phyloP scores from a whole-genome alignment of 495 filamentous ascomycete species.

The Neurospora pannonica region DNA sequence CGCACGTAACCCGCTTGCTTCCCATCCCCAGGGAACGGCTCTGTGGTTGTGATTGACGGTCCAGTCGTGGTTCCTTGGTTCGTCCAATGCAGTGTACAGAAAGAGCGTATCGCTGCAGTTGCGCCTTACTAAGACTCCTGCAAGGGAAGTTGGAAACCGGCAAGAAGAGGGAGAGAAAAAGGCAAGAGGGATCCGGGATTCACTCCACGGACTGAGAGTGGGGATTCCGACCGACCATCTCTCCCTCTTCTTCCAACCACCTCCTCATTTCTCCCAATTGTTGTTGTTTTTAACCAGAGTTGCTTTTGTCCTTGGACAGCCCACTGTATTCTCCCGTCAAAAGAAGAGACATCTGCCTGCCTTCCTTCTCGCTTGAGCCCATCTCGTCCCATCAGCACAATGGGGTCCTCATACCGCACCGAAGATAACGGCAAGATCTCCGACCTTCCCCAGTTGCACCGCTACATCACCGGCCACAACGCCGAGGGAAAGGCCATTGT shows the following conservation, averaged over 20 bases:
- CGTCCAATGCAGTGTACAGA: neutral
- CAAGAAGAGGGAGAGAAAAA: neutral
- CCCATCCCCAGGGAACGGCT: neutral
- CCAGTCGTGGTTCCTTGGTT: neutral
- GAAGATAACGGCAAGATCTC: constrained; percentile 13
- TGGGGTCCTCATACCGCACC: neutral
- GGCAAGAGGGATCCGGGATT: neutral
- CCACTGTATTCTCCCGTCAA: neutral
- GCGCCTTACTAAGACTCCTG: neutral
- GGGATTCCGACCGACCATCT: neutral
- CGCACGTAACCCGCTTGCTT: neutral
- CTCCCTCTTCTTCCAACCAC: neutral
- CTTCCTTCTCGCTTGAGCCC: neutral
- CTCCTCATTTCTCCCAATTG: neutral
- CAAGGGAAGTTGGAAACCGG: neutral
- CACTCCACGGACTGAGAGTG: neutral
- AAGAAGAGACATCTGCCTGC: neutral
- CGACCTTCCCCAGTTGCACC: constrained; percentile 26
- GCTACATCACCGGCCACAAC: constrained; percentile 33
- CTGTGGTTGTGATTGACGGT: neutral
- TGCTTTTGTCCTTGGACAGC: neutral
- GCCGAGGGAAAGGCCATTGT: constrained; percentile 28
- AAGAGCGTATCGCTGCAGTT: neutral
- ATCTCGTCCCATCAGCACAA: neutral
- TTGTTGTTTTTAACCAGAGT: neutral